Conservation (phyloP, 2,329 filamentous ascomycete genomes). For the Colletotrichum endophyticum region DNA sequence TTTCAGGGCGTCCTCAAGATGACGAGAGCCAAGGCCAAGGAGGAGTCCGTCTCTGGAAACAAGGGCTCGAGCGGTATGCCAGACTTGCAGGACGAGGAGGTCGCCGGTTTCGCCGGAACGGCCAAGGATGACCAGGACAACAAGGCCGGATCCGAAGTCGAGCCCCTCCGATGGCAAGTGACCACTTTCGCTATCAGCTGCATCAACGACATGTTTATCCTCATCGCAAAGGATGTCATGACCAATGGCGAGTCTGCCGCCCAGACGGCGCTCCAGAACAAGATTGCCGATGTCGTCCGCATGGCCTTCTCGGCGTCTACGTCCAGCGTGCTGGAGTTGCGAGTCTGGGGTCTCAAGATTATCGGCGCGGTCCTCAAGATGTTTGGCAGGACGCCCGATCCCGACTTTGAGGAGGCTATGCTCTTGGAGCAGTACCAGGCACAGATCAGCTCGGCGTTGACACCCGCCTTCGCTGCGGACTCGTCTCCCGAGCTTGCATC, state of each 20-base stretch:
- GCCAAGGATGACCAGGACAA: conserved; percentile 57
- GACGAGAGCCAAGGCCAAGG: conserved; percentile 72
- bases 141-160: conserved; percentile 69
- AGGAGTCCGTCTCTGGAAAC: conserved; percentile 49
- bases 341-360: conserved; percentile 91
- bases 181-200: conserved; percentile 92
- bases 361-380: conserved; percentile 93
- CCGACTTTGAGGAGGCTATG: conserved; percentile 96
- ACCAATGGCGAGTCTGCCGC: conserved; percentile 80
- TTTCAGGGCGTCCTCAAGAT: conserved; percentile 91
- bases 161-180: conserved; percentile 94
- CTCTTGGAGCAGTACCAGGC: conserved; percentile 97
- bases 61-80: conserved; percentile 56
- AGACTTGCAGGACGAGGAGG: conserved; percentile 95
- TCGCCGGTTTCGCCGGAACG: conserved; percentile 81
- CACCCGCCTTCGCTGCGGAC: conserved; percentile 93
- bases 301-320: conserved; percentile 98
- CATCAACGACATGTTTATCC: conserved; percentile 79
- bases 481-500: conserved; percentile 95
- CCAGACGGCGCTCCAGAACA: conserved; percentile 78
- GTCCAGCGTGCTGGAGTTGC: conserved; percentile 85
- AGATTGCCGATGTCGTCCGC: conserved; percentile 89
- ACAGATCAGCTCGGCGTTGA: conserved; percentile 95
- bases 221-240: conserved; percentile 79
- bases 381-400: conserved; percentile 94